Percentiles rank a stretch among this genome's conserved stretches.
Evolutionary conservation across 768 basidiomycete genomes (phyloP).

Genomic region (Brasilioporus rufonigricans): DNA sequence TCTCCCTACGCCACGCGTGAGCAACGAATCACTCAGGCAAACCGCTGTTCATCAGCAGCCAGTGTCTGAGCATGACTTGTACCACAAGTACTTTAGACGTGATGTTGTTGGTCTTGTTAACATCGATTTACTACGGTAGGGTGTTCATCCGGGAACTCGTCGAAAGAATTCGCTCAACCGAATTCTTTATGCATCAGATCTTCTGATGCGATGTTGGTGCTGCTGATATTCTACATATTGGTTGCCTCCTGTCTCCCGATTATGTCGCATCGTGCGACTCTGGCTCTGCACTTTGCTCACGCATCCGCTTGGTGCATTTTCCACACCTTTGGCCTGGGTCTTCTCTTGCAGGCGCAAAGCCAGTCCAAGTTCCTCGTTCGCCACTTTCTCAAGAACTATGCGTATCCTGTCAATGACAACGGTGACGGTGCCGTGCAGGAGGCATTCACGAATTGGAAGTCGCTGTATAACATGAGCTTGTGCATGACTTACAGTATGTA

Average conservation of each 20-base stretch:
- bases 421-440: slow-evolving; percentile 82
- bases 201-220: slow-evolving; percentile 76
- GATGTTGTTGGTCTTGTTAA: slow-evolving; percentile 81
- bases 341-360: slow-evolving; percentile 81
- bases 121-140: slow-evolving; percentile 82
- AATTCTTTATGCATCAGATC: slow-evolving; percentile 50
- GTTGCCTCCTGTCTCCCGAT: slow-evolving; percentile 57
- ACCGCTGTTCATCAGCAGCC: slow-evolving; percentile 3
- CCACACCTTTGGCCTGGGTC: slow-evolving; percentile 85
- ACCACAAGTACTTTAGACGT: slow-evolving; percentile 86
- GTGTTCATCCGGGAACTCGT: slow-evolving; percentile 1
- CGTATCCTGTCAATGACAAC: slow-evolving; percentile 71
- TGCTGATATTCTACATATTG: slow-evolving; percentile 70
- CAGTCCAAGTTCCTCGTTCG: slow-evolving; percentile 85
- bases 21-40: slow-evolving; percentile 7
- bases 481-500: slow-evolving; percentile 89
- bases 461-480: slow-evolving; percentile 86
- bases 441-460: slow-evolving; percentile 95
- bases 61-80: slow-evolving; percentile 81
- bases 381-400: slow-evolving; percentile 93
- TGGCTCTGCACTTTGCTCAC: slow-evolving; percentile 77
- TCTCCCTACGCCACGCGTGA: not conserved
- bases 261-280: slow-evolving; percentile 45
- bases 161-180: slow-evolving; percentile 16
- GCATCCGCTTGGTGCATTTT: slow-evolving; percentile 83